phyloP scores from a whole-genome alignment of 2,329 filamentous ascomycete genomes.

The Rhynchosporium secalis region DNA sequence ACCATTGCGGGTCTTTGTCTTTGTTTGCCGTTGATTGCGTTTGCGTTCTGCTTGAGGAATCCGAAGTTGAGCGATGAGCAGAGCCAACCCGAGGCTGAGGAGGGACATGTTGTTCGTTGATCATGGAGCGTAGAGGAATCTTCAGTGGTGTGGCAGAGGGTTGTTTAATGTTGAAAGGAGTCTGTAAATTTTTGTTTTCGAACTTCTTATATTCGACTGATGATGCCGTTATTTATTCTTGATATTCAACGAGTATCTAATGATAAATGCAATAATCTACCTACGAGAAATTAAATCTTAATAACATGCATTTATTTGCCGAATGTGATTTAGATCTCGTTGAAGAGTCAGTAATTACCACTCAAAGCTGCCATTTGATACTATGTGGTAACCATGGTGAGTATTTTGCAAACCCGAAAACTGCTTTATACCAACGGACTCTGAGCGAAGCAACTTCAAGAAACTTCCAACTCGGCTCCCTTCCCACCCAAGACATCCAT shows the following conservation, averaged over 20 bases:
- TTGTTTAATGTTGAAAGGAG: not conserved
- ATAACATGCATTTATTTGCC: too few relatives aligned
- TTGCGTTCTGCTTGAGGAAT: conserved; percentile 48
- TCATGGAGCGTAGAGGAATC: not conserved
- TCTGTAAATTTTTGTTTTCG: not conserved
- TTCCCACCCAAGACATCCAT: conserved; percentile 3
- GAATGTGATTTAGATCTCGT: too few relatives aligned
- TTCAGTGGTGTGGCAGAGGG: not conserved
- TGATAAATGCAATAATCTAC: too few relatives aligned
- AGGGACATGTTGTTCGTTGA: conserved; percentile 12
- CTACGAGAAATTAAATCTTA: too few relatives aligned
- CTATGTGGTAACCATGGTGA: too few relatives aligned
- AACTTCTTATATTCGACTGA: not conserved
- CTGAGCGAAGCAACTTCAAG: not conserved
- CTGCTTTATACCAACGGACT: not conserved
- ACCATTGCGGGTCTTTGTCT: conserved; percentile 53
- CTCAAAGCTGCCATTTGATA: too few relatives aligned
- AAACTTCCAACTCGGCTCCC: not conserved
- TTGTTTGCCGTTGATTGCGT: conserved; percentile 47
- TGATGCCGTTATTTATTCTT: too few relatives aligned
- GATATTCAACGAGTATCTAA: too few relatives aligned
- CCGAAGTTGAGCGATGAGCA: conserved; percentile 36
- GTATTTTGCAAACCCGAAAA: too few relatives aligned
- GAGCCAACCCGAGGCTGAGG: conserved; percentile 9
- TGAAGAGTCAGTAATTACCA: too few relatives aligned